Evolutionary conservation across 768 basidiomycete genomes (phyloP).

Genomic region (Hericium alpestre): DNA sequence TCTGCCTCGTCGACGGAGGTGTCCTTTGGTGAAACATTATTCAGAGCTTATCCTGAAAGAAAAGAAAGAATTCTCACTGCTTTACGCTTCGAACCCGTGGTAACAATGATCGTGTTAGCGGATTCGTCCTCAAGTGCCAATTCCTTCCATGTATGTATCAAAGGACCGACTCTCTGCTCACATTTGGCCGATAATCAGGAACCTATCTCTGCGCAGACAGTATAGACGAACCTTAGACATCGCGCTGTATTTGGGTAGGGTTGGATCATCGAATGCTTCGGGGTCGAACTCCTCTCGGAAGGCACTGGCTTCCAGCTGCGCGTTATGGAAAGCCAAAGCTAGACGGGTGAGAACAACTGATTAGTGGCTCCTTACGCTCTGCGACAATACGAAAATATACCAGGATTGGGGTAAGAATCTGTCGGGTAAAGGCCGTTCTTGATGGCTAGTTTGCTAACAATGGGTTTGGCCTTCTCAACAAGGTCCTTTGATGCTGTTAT

Average conservation of each 20-base stretch:
- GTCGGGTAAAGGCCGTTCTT: constrained; percentile 79
- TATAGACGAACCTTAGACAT: constrained; percentile 62
- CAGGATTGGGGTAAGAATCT: constrained; percentile 83
- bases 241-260: constrained; percentile 61
- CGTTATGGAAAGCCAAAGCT: constrained; percentile 85
- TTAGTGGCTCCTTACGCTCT: not conserved
- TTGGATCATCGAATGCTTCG: constrained; percentile 71
- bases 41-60: not conserved
- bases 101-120: constrained; percentile 38
- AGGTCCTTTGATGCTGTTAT: constrained; percentile 55
- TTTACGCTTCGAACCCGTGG: constrained; percentile 59
- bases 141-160: constrained; percentile 64
- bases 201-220: not conserved
- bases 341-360: not conserved
- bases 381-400: constrained; percentile 29
- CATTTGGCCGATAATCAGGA: too few species aligned
- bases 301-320: constrained; percentile 82
- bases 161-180: constrained; percentile 35
- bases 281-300: constrained; percentile 84
- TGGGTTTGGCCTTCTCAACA: constrained; percentile 53
- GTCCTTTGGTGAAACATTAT: constrained; percentile 31
- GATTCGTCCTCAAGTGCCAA: constrained; percentile 53
- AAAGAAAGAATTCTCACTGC: constrained; percentile 35
- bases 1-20: constrained; percentile 60
- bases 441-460: constrained; percentile 71